Evolutionary conservation across 768 basidiomycete species (phyloP).

Genomic region (Trichaptum fuscoviolaceum): DNA sequence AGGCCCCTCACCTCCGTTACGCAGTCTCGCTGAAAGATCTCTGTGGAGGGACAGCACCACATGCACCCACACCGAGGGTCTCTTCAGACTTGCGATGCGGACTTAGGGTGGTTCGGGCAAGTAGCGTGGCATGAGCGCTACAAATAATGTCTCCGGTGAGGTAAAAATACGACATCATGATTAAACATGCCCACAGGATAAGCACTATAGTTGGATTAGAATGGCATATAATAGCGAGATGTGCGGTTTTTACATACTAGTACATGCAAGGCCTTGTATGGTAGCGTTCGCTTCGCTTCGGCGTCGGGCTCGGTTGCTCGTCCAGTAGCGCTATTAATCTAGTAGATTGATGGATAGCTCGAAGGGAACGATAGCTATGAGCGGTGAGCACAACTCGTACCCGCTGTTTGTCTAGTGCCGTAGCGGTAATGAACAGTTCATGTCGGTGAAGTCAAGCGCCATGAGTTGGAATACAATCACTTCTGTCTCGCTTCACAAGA

Average conservation of each 20-base stretch:
- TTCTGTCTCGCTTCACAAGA: background rate
- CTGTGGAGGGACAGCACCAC: background rate
- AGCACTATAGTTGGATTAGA: background rate
- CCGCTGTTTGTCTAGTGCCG: background rate
- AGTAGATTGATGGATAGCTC: background rate
- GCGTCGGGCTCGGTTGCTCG: background rate
- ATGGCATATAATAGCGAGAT: background rate
- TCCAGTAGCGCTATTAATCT: background rate
- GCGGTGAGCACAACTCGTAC: background rate
- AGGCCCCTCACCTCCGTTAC: background rate
- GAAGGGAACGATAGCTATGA: background rate
- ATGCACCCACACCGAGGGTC: background rate
- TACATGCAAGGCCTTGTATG: background rate
- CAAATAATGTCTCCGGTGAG: slow-evolving; percentile 1
- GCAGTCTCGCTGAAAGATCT: background rate
- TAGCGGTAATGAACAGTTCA: background rate
- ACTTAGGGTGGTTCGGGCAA: background rate
- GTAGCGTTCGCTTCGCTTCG: background rate
- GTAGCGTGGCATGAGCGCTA: background rate
- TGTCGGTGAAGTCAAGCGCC: background rate
- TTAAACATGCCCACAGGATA: background rate
- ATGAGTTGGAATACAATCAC: background rate
- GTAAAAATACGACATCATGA: slow-evolving; percentile 1
- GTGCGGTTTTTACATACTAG: background rate
- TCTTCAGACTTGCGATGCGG: background rate